These are phyloP conservation scores for Neodidymelliopsis sp. DNA, from an alignment of 2,329 filamentous ascomycete species.

Conservation along the genomic window DNA sequence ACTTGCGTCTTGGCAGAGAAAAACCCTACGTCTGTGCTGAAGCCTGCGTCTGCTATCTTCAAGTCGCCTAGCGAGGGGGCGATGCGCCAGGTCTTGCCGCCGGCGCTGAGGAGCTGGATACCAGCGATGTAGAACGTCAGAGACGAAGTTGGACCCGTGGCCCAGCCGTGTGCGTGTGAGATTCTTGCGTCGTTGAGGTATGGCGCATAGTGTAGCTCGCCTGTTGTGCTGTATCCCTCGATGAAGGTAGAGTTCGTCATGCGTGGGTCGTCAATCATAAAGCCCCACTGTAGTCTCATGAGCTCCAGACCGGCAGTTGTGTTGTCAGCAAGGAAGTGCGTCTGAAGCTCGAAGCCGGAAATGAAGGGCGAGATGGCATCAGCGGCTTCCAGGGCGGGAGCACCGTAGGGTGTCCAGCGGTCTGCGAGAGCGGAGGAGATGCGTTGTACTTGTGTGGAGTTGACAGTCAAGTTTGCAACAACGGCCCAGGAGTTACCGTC, in stretches of 20 bases:
- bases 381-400: conserved; percentile 56
- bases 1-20: conserved; percentile 45
- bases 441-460: conserved; percentile 33
- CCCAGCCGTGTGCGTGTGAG: conserved; percentile 60
- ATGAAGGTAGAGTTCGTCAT: conserved; percentile 63
- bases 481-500: conserved; percentile 56
- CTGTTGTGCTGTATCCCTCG: conserved; percentile 58
- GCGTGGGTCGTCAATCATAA: conserved; percentile 62
- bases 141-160: conserved; percentile 57
- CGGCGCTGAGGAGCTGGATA: conserved; percentile 49
- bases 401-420: conserved; percentile 55
- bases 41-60: conserved; percentile 48
- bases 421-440: conserved; percentile 46
- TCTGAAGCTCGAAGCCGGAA: conserved; percentile 56
- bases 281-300: conserved; percentile 60
- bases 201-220: conserved; percentile 58
- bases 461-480: conserved; percentile 48
- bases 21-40: conserved; percentile 46
- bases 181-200: conserved; percentile 59
- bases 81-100: conserved; percentile 49
- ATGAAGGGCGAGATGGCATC: conserved; percentile 59
- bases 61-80: conserved; percentile 49
- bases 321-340: conserved; percentile 54
- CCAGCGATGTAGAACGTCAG: conserved; percentile 55
- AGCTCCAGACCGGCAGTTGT: conserved; percentile 52